Evolutionary conservation across 768 basidiomycete species (phyloP).

Genomic region (Hortiboletus flavorubellus): DNA sequence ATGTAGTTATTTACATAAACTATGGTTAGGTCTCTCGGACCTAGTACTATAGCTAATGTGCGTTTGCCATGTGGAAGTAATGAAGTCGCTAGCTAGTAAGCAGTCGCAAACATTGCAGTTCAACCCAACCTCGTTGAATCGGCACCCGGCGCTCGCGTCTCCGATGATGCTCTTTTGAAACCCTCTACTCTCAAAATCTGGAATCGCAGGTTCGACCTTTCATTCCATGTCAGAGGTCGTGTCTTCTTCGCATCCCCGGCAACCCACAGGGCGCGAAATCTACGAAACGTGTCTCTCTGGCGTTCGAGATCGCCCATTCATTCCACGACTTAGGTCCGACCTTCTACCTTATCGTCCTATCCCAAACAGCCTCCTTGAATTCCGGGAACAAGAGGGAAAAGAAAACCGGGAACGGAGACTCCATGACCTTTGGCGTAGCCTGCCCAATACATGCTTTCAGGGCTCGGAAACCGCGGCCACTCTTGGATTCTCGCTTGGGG

Average conservation of each 20-base stretch:
- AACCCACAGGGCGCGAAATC: slow-evolving; percentile 45
- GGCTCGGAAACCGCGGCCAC: slow-evolving; percentile 24
- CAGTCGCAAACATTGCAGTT: slow-evolving; percentile 31
- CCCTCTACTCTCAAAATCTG: slow-evolving; percentile 7
- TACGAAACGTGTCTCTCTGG: slow-evolving; percentile 53
- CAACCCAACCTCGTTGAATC: slow-evolving; percentile 18
- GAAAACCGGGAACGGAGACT: slow-evolving; percentile 59
- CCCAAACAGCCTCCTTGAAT: slow-evolving; percentile 58
- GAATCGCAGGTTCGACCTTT: slow-evolving; percentile 19
- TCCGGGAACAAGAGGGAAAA: slow-evolving; percentile 59
- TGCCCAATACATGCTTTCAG: slow-evolving; percentile 37
- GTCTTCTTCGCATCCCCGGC: slow-evolving; percentile 17
- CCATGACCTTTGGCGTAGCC: slow-evolving; percentile 59
- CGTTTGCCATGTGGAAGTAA: slow-evolving; percentile 21
- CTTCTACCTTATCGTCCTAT: slow-evolving; percentile 36
- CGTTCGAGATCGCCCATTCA: slow-evolving; percentile 50
- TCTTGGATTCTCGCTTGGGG: slow-evolving; percentile 12
- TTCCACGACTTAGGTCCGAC: slow-evolving; percentile 61
- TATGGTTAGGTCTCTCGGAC: slow-evolving; percentile 13
- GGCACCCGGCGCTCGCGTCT: not conserved
- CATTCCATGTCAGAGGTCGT: slow-evolving; percentile 27
- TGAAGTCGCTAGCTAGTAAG: slow-evolving; percentile 24
- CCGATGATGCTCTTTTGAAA: slow-evolving; percentile 31
- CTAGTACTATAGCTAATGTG: slow-evolving; percentile 6
- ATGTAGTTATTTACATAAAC: slow-evolving; percentile 30